Evolutionary conservation across 2,329 filamentous ascomycete species (phyloP).

Genomic region (Botrytis galanthina): DNA sequence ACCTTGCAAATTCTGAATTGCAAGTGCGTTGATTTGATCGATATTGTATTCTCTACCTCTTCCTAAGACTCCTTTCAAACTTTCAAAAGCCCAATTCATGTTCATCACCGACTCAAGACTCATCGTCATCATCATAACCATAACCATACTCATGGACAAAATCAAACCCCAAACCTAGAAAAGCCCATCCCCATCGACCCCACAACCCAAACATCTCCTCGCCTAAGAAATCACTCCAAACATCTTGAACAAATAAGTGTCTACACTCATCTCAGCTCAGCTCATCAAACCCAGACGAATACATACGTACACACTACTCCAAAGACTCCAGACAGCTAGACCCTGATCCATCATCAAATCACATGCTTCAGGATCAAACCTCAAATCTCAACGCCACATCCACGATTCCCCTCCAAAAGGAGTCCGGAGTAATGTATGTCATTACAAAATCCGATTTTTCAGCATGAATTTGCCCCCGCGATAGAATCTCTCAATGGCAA

Average conservation of each 20-base stretch:
- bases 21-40: background rate
- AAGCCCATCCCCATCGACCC: background rate
- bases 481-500: background rate
- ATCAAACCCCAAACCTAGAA: background rate
- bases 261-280: background rate
- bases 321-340: background rate
- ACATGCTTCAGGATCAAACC: background rate
- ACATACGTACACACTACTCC: background rate
- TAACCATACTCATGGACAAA: too few relatives aligned
- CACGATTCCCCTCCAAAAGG: background rate
- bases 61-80: background rate
- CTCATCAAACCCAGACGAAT: background rate
- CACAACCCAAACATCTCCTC: background rate
- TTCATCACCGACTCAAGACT: background rate
- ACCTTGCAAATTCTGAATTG: background rate
- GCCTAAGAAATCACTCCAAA: background rate
- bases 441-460: background rate
- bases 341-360: background rate
- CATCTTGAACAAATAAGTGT: background rate
- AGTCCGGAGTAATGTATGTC: background rate
- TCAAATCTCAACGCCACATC: background rate
- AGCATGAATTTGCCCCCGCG: too few relatives aligned
- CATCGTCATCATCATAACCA: background rate
- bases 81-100: background rate
- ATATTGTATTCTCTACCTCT: background rate